Base-by-base conservation (phyloP, 1,284 basidiomycete species). In the Fistulinella staudtii region DNA sequence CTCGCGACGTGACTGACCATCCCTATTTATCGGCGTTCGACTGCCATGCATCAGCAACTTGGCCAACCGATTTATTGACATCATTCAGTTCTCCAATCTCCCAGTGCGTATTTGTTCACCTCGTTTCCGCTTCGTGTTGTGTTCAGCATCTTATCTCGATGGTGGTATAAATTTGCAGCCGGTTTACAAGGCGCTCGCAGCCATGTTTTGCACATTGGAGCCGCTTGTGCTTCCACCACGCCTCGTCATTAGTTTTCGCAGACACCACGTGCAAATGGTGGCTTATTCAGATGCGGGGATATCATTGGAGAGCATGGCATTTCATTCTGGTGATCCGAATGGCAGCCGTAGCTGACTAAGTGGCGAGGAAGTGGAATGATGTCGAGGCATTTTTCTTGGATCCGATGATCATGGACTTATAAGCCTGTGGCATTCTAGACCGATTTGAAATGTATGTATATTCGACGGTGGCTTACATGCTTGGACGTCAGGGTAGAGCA, bases 181-280 rank as follows among this genome's bases (percentile, higher is more conserved):
- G 27, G 15, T n/a, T 18, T 48, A 21, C 27, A 29, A 33, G 28
- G 27, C 18, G 9, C 24, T 50, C 28, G 48, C 34, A 1, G 28
- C 33, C 18, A 15, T 23, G 1, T 45, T 49, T 21, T 24, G 23
- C 18, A 36, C 33, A 10, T 23, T 50, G 11, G 47, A 39, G 4
- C 47, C 42, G 7, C 34, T 41, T 31, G 41, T 50, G 11, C 34
- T 41, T 27, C 38, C 47, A 7, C 42, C 49, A 8, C 47, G 39
- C 5, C 46, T 50, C 30, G 30, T 50, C 15, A 24, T 50, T 35
- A 45, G 41, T 30, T 45, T 50, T 27, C 47, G 47, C 8, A 21
- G 34, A 23, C 15, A 39, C 22, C 39, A 40, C 42, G 39, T 25
- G 14, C 24, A 41, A 20, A 24, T 39, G 7, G 39, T 41, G 8